These are phyloP conservation scores for Silene noctiflora DNA, from an alignment of 179 eudicot genomes.

Conservation along the genomic window DNA sequence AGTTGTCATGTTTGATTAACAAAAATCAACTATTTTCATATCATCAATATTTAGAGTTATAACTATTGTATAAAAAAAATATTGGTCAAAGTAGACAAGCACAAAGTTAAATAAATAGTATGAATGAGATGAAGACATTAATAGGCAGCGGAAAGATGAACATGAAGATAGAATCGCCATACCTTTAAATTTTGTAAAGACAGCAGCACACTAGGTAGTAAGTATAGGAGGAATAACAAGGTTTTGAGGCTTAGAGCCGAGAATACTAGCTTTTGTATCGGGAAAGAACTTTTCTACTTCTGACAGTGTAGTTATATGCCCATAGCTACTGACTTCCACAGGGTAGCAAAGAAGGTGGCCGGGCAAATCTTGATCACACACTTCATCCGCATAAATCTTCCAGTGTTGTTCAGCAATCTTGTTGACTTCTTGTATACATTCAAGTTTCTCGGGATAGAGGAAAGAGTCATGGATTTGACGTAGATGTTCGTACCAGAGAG, in stretches of 20 bases:
- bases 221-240: slow-evolving; percentile 50
- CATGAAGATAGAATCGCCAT: no score
- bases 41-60: no score
- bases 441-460: slow-evolving; percentile 42
- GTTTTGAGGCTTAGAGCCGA: slow-evolving; percentile 42
- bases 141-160: no score
- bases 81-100: no score
- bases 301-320: slow-evolving; percentile 34
- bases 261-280: slow-evolving; percentile 64
- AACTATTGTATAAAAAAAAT: no score
- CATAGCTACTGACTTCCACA: slow-evolving; percentile 34
- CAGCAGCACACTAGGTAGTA: slow-evolving; percentile 40
- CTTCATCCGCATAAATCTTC: slow-evolving; percentile 41
- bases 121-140: no score
- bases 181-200: neutral
- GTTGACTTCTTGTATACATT: slow-evolving; percentile 47
- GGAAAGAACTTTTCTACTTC: slow-evolving; percentile 45
- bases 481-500: slow-evolving; percentile 71
- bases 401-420: slow-evolving; percentile 43
- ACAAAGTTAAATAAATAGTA: no score
- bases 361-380: slow-evolving; percentile 42
- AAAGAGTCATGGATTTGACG: slow-evolving; percentile 22
- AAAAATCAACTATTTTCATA: no score
- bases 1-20: no score
- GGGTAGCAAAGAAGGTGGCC: slow-evolving; percentile 73